Base-by-base conservation (phyloP, 2,329 filamentous ascomycete species). In the Dactylellina sp. region DNA sequence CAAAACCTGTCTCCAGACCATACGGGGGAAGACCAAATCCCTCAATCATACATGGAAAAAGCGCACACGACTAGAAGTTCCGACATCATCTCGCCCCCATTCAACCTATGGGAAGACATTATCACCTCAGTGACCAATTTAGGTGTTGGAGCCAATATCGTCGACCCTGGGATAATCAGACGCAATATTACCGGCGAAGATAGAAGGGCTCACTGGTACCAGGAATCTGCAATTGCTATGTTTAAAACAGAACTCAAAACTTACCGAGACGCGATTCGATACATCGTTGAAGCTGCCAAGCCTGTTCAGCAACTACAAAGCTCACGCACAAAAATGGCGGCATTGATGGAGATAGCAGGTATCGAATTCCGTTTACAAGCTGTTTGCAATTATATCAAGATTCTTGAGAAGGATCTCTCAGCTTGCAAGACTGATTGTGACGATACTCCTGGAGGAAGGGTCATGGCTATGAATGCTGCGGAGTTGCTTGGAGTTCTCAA, bases 61-160 rank as follows among this genome's bases (percentile, higher is more conserved):
- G 64, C 55, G 2, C 39, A 56, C 5, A n/a, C 28, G 16, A 22
- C 7, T 0, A 44, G 56, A 32, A 20, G 47, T 12, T 37, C 59
- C 0, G 53, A 65, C n/a, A 47, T 46, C 2, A 56, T 74, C 32
- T 40, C 61, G 18, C 22, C 68, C 9, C 61, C 68, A 0, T 74
- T 74, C 35, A 74, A 60, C 46, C 24, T 74, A 1, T 74, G 68
- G 68, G 46, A 50, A 24, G 68, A 74, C 0, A 40, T 74, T 11
- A 53, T 74, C 20, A 20, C 60, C 14, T n/a, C 55, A 0, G 32
- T 61, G 1, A 18, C 22, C 1, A 32, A 44, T 1, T 11, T 74
- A 4, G 68, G 68, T 1, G 49, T 61, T 5, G 40, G 20, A 7
- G 14, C 53, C 0, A 14, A 65, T 25, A 47, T 28, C 1, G 22